Evolutionary conservation across 23 red algal genomes (phyloP), one percentile per base, ranked within the genome.

Genomic region (Gracilaria domingensis): DNA sequence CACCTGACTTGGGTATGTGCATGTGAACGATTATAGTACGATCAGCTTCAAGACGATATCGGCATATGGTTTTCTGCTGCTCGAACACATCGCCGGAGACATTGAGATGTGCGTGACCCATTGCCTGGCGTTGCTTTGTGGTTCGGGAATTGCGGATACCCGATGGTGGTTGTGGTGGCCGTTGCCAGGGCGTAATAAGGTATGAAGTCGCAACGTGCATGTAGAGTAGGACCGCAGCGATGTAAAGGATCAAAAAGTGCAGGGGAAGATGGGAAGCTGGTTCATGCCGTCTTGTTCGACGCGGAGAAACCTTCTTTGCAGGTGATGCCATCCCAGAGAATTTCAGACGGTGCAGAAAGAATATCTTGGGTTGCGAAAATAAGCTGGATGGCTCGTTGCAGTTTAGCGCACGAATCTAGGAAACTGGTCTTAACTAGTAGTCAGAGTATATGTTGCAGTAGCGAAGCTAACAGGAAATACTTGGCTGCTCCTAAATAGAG

Each of bases 1-100:
- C 84, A 17, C 67, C 67, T 13, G 84, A 87, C 67, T 75, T 87
- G 20, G 84, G 84, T 51, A 87, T 87, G 37, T 87, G 84, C 84
- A 87, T 87, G 67, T 87, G 84, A 37, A 87, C 67, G 49, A 87
- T 49, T 39, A 87, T 73, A 20, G 84, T 87, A 26, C 66, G 61
- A 70, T 66, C 64, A 4, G 84, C 45, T 20, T 87, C 66, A 14
- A 51, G 50, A 29, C 84, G 67, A 35, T 73, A 87, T 38, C 29
- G 65, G 67, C 84, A 87, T 13, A 87, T 40, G 12, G 67, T 39
- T 40, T 75, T 73, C 21, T 75, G 84, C 16, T 59, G 64, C 28
- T 51, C 51, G 64, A 55, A 23, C 42, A 87, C 66, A 11, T 13
- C 30, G 26, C 61, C 65, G 13, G 84, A 87, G 13, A 82, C 79